Conservation (phyloP, 306 rosid species). For the Argentina anserina region DNA sequence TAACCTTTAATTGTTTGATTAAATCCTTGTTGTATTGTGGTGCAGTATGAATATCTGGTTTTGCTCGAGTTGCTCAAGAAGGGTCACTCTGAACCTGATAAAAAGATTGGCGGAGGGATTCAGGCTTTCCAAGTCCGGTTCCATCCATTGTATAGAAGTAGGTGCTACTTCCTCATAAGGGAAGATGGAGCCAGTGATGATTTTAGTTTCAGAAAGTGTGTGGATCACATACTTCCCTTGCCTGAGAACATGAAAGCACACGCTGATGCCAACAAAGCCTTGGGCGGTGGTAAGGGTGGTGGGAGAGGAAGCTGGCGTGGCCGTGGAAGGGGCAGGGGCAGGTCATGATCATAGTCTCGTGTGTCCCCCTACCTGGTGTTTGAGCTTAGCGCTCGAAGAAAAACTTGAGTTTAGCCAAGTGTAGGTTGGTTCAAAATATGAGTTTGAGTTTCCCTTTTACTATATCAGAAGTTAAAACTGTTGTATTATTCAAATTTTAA, state of each 20-base stretch:
- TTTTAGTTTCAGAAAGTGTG: slow-evolving; percentile 90
- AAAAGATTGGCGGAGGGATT: slow-evolving; percentile 57
- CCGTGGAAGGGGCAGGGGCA: slow-evolving; percentile 50
- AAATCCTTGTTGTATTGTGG: slow-evolving; percentile 16
- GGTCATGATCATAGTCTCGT: slow-evolving; percentile 33
- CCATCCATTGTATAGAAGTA: slow-evolving; percentile 74
- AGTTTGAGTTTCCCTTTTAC: background rate
- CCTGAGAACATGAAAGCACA: slow-evolving; percentile 66
- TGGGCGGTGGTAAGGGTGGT: slow-evolving; percentile 58
- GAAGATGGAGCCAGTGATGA: slow-evolving; percentile 63
- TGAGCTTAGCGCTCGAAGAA: background rate
- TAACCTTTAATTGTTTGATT: background rate
- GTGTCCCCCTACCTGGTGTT: background rate
- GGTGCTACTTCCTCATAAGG: slow-evolving; percentile 76
- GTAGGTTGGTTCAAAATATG: too few species aligned
- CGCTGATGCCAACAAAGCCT: slow-evolving; percentile 44
- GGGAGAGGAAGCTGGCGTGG: slow-evolving; percentile 61
- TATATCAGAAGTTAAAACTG: background rate
- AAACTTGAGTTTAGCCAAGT: too few species aligned
- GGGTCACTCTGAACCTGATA: slow-evolving; percentile 60
- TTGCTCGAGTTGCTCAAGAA: slow-evolving; percentile 67
- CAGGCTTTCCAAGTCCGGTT: slow-evolving; percentile 55
- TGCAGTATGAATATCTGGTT: slow-evolving; percentile 69
- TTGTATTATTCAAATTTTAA: slow-evolving; percentile 12
- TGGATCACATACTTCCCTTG: slow-evolving; percentile 69